A percentile compares a stretch with the other conserved stretches of the same genome.
phyloP scores from a whole-genome alignment of 1,284 basidiomycete species.

The Rhodotorula sp. region DNA sequence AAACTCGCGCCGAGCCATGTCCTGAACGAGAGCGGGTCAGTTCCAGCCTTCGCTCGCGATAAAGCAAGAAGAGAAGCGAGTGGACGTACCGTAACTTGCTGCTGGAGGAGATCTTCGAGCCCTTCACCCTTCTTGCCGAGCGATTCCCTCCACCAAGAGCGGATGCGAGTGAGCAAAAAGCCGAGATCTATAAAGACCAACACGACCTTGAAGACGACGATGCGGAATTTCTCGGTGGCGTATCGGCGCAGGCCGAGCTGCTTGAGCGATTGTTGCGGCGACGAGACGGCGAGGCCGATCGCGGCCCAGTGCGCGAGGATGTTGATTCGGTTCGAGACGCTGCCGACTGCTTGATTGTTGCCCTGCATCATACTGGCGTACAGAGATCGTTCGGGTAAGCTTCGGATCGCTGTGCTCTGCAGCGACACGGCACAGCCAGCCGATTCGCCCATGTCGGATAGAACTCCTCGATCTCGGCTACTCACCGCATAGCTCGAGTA shows the following conservation, averaged over 20 bases:
- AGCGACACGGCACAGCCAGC: no score
- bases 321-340: constrained; percentile 81
- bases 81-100: constrained; percentile 45
- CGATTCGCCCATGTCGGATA: no score
- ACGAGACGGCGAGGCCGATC: constrained; percentile 50
- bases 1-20: constrained; percentile 55
- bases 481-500: constrained; percentile 72
- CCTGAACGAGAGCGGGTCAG: constrained; percentile 42
- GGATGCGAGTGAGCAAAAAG: constrained; percentile 50
- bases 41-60: no score
- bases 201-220: constrained; percentile 52
- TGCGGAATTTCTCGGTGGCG: constrained; percentile 49
- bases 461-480: background rate
- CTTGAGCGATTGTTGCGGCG: constrained; percentile 56
- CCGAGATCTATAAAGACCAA: constrained; percentile 53
- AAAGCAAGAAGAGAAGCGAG: no score
- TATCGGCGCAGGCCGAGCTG: constrained; percentile 49
- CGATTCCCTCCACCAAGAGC: constrained; percentile 48
- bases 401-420: no score
- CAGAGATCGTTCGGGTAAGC: no score
- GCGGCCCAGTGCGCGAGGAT: constrained; percentile 59
- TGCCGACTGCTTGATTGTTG: constrained; percentile 73
- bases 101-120: constrained; percentile 46
- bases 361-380: constrained; percentile 16
- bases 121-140: constrained; percentile 41